Percentiles rank a stretch among this genome's conserved stretches.
Evolutionary conservation across 2,329 filamentous ascomycete genomes (phyloP).

Genomic region (Botryotinia calthae): DNA sequence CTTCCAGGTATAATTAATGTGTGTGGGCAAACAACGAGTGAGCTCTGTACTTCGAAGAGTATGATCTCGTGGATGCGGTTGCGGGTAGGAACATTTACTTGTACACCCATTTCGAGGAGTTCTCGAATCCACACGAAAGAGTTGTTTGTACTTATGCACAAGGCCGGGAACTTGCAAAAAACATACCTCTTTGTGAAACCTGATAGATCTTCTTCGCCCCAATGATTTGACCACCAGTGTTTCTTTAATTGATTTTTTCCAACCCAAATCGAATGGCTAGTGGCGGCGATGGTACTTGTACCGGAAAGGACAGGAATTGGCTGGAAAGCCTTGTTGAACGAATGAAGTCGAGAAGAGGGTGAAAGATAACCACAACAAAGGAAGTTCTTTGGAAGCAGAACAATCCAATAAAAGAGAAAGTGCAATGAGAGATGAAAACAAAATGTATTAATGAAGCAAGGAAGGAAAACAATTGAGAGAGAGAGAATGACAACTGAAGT

Average conservation of each 20-base stretch:
- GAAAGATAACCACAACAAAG: constrained; percentile 13
- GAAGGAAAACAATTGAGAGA: neutral
- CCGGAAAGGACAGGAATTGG: constrained; percentile 18
- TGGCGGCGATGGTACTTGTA: neutral
- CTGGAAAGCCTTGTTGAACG: constrained; percentile 8
- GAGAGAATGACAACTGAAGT: neutral
- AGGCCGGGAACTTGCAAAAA: constrained; percentile 5
- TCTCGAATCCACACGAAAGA: constrained; percentile 18
- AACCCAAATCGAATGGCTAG: neutral
- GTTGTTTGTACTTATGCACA: constrained; percentile 18
- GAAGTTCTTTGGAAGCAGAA: constrained; percentile 2
- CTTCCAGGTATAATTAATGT: constrained; percentile 5
- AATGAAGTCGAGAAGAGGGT: neutral
- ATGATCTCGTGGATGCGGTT: constrained; percentile 16
- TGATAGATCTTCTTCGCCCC: constrained; percentile 12
- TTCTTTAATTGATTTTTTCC: neutral
- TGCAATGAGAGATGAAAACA: neutral
- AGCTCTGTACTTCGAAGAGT: constrained; percentile 4
- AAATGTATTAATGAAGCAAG: neutral
- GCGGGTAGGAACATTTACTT: constrained; percentile 17
- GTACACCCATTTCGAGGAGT: constrained; percentile 11
- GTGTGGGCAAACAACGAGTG: constrained; percentile 17
- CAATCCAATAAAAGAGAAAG: constrained; percentile 4
- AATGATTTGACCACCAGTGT: neutral
- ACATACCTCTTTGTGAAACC: constrained; percentile 20